A percentile compares a stretch with the other conserved stretches of the same genome.
These are phyloP conservation scores for Xylaria sp. DNA, from an alignment of 495 filamentous ascomycete genomes.

Conservation along the genomic window DNA sequence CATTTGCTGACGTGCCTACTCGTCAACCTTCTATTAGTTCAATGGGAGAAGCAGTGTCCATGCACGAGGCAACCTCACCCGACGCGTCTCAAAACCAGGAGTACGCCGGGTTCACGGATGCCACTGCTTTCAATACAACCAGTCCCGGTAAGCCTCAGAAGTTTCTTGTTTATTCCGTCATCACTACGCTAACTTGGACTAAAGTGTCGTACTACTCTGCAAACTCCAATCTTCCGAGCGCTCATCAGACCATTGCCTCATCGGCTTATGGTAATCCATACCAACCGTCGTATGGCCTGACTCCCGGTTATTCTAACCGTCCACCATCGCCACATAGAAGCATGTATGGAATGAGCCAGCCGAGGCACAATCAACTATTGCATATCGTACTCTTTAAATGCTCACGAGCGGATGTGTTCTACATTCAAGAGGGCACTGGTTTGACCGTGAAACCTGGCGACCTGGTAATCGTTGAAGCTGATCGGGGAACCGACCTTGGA, in stretches of 20 bases:
- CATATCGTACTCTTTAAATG: conserved; percentile 97
- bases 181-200: conserved; percentile 36
- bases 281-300: conserved; percentile 52
- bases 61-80: conserved; percentile 51
- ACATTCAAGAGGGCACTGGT: conserved; percentile 93
- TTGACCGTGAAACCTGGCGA: conserved; percentile 89
- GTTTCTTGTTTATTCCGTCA: neutral
- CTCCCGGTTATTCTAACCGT: conserved; percentile 62
- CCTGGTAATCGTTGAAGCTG: conserved; percentile 95
- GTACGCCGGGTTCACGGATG: conserved; percentile 44
- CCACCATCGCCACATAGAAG: conserved; percentile 62
- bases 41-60: conserved; percentile 58
- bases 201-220: conserved; percentile 60
- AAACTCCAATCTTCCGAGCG: conserved; percentile 33
- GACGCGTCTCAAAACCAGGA: conserved; percentile 50
- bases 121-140: conserved; percentile 38
- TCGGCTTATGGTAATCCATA: conserved; percentile 49
- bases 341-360: conserved; percentile 69
- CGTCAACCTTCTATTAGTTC: conserved; percentile 74
- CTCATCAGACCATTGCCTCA: conserved; percentile 50
- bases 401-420: conserved; percentile 91
- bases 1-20: conserved; percentile 85
- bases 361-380: conserved; percentile 80
- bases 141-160: conserved; percentile 44
- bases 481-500: conserved; percentile 93